A percentile compares a stretch with the other conserved stretches of the same genome.
Evolutionary conservation across 352 stramenopile species (phyloP).

Genomic region (Phytopythium aichiense): DNA sequence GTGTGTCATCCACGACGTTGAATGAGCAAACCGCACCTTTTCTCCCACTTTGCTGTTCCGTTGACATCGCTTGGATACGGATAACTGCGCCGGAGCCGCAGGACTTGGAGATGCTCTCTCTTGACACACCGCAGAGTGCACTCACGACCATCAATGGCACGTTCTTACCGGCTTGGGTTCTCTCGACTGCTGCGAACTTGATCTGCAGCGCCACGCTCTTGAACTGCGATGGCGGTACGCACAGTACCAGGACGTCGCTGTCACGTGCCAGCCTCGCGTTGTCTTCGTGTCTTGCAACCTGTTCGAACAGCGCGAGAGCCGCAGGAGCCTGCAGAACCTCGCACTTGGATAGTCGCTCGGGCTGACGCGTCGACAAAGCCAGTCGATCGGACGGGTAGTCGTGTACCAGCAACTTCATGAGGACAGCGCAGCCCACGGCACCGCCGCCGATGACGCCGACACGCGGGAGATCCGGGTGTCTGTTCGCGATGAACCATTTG

Average conservation of each 20-base stretch:
- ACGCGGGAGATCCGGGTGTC: conserved; percentile 16
- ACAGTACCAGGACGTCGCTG: conserved; percentile 56
- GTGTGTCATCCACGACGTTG: not conserved
- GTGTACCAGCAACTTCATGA: conserved; percentile 41
- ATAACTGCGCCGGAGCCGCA: conserved; percentile 37
- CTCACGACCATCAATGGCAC: conserved; percentile 36
- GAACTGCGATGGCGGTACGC: conserved; percentile 62
- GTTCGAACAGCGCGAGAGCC: conserved; percentile 27
- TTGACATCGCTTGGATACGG: conserved; percentile 4
- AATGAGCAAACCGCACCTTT: not conserved
- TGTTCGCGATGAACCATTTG: conserved; percentile 16
- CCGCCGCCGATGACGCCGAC: conserved; percentile 55
- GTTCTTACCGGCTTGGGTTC: not conserved
- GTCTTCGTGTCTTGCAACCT: conserved; percentile 46
- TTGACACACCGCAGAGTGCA: conserved; percentile 33
- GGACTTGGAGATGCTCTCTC: conserved; percentile 41
- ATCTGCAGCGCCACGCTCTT: conserved; percentile 68
- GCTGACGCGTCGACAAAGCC: conserved; percentile 54
- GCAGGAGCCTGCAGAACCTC: conserved; percentile 22
- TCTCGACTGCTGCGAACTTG: conserved; percentile 26
- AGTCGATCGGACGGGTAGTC: conserved; percentile 32
- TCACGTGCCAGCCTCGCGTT: conserved; percentile 49
- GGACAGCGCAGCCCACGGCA: conserved; percentile 41
- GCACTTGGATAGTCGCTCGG: conserved; percentile 39
- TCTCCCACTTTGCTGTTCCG: not conserved